Conservation (phyloP, 257 asterid genomes). For the Orobanche coerulescens region DNA sequence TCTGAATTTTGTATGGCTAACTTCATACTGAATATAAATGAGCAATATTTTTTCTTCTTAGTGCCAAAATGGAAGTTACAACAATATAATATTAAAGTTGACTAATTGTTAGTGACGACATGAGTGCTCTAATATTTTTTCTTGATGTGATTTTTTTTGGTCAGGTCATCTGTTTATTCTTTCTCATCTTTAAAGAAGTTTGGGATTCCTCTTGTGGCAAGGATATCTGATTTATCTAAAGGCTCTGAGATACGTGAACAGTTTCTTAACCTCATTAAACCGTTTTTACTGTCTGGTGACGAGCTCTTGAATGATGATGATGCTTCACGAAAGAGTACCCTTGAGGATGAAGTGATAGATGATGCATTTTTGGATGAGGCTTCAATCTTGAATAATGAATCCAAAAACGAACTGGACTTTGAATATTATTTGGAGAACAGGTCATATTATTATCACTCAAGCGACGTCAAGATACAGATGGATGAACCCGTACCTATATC, state of each 20-base stretch:
- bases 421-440: constrained; percentile 28
- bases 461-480: constrained; percentile 32
- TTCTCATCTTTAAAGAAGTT: constrained; percentile 28
- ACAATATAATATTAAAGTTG: not conserved
- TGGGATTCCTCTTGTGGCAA: constrained; percentile 57
- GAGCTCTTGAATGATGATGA: constrained; percentile 31
- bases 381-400: constrained; percentile 17
- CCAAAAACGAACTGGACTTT: constrained; percentile 24
- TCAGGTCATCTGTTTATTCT: constrained; percentile 28
- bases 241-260: constrained; percentile 44
- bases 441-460: not conserved
- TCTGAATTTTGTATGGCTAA: not conserved
- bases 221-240: constrained; percentile 41
- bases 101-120: not conserved
- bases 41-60: not conserved
- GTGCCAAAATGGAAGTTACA: not conserved
- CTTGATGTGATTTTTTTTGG: constrained; percentile 12
- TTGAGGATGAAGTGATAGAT: constrained; percentile 28
- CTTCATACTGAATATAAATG: not conserved
- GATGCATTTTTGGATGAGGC: constrained; percentile 24
- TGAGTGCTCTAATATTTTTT: not conserved
- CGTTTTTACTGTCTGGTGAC: constrained; percentile 35
- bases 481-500: constrained; percentile 35
- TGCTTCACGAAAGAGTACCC: constrained; percentile 19
- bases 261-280: constrained; percentile 44